Base-by-base conservation (phyloP, 2,329 filamentous ascomycete species). In the Calonectria hongkongensis region DNA sequence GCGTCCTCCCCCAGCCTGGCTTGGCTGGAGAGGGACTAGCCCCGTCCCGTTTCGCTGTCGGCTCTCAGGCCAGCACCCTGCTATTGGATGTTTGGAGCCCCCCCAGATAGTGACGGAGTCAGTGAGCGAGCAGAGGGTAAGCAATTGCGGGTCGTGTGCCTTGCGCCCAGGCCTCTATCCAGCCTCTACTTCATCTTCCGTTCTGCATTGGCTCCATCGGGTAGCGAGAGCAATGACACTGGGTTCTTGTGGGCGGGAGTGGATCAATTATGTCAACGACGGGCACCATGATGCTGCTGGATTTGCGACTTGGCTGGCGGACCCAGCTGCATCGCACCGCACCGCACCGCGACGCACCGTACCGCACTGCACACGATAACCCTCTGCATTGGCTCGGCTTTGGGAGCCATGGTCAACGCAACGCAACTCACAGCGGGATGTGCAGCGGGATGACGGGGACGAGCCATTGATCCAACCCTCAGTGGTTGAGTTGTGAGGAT, bases 1-100 rank as follows among this genome's bases (percentile, higher is more conserved):
- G 58, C 58, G 58, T 63, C 58, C 45, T 63, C 58, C 58, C 58
- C 58, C 58, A 43, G 39, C 41, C 41, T 47, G 41, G 25, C 39
- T 33, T 69, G 58, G 28, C 66, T 48, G 39, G 66, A 50, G 66
- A 28, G 39, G 18, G 60, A 50, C 66, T 54, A 70, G 70, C 62
- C 25, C 39, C 39, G 41, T 63, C 64, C 25, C 21, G 25, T 64
- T 36, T 48, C 45, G 60, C 39, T 60, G 56, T 25, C 43, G 33
- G 27, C 56, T 18, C 27, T 33, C 21, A 25, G 39, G 27, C 54
- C 48, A 33, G 69, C 36, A 51, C 30, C 68, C 48, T 50, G 33
- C n/a, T 33, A 58, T 58, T 58, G 54, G 54, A 8, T 15, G 33
- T 12, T 36, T 5, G 54, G 51, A 56, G 33, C n/a, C 18, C 51